These are phyloP conservation scores for Deinandra increscens DNA, from an alignment of 129 eudicot species.

Conservation along the genomic window DNA sequence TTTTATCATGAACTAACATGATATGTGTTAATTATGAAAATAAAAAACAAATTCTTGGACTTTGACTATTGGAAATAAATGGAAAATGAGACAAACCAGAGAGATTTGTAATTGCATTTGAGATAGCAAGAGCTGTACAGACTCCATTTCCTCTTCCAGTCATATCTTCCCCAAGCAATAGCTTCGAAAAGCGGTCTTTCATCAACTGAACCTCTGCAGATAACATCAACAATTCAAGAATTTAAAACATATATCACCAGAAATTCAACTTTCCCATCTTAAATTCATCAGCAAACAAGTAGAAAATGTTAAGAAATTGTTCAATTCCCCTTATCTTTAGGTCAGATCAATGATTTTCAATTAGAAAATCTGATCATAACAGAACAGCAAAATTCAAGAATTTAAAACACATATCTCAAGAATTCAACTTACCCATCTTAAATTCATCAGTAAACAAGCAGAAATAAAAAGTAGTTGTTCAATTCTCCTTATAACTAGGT, in stretches of 20 bases:
- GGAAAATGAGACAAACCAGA: constrained; percentile 47
- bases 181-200: constrained; percentile 70
- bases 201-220: constrained; percentile 56
- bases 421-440: constrained; percentile 1
- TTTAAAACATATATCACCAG: constrained; percentile 1
- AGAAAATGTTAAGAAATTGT: background rate
- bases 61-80: background rate
- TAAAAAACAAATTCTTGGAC: background rate
- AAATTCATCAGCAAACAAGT: background rate
- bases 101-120: constrained; percentile 80
- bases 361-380: constrained; percentile 43
- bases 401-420: constrained; percentile 1
- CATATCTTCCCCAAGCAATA: constrained; percentile 83
- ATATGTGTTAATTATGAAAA: background rate
- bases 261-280: constrained; percentile 6
- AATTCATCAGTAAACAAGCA: background rate
- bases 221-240: constrained; percentile 14
- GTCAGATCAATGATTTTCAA: background rate
- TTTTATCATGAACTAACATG: background rate
- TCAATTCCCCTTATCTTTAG: background rate
- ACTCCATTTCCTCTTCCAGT: constrained; percentile 80
- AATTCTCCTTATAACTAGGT: no score
- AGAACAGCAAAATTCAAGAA: constrained; percentile 21
- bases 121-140: constrained; percentile 70
- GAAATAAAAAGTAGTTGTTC: no score